phyloP scores from a whole-genome alignment of 805 yeast genomes.

The Pichia manshurica region DNA sequence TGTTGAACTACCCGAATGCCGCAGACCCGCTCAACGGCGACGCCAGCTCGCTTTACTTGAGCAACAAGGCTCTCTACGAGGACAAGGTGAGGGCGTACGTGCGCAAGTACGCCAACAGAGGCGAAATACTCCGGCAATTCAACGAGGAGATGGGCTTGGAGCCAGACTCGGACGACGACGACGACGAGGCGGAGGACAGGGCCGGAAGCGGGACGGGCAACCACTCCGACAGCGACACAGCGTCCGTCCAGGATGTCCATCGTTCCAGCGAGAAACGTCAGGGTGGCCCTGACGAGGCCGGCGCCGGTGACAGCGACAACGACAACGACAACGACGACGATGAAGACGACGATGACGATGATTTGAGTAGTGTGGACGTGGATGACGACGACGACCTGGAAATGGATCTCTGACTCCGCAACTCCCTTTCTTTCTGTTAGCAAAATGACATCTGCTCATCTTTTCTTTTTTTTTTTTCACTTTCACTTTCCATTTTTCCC shows the following conservation, averaged over 20 bases:
- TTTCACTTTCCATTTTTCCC: neutral
- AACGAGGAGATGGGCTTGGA: slow-evolving; percentile 19
- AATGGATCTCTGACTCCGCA: slow-evolving; percentile 8
- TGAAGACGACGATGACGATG: slow-evolving; percentile 16
- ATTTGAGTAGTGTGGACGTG: slow-evolving; percentile 5
- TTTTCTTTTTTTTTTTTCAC: neutral
- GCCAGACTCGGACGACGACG: slow-evolving; percentile 17
- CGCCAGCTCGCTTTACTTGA: slow-evolving; percentile 73
- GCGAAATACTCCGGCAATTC: slow-evolving; percentile 25
- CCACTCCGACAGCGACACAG: too few species aligned
- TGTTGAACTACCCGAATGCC: slow-evolving; percentile 87
- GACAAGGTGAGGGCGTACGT: slow-evolving; percentile 71
- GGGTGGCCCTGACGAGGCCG: too few species aligned
- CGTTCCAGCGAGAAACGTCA: too few species aligned
- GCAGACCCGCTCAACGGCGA: slow-evolving; percentile 89
- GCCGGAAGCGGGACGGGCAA: slow-evolving; percentile 22
- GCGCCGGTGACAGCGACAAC: slow-evolving; percentile 20
- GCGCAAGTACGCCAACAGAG: slow-evolving; percentile 53
- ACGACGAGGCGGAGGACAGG: slow-evolving; percentile 17
- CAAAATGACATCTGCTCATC: neutral
- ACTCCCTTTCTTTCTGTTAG: neutral
- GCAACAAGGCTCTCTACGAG: slow-evolving; percentile 61
- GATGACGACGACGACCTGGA: slow-evolving; percentile 4
- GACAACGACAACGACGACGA: slow-evolving; percentile 20
- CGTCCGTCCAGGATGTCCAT: too few species aligned